phyloP scores from a whole-genome alignment of 352 stramenopile genomes.

The Globisporangium cylindrosporum region DNA sequence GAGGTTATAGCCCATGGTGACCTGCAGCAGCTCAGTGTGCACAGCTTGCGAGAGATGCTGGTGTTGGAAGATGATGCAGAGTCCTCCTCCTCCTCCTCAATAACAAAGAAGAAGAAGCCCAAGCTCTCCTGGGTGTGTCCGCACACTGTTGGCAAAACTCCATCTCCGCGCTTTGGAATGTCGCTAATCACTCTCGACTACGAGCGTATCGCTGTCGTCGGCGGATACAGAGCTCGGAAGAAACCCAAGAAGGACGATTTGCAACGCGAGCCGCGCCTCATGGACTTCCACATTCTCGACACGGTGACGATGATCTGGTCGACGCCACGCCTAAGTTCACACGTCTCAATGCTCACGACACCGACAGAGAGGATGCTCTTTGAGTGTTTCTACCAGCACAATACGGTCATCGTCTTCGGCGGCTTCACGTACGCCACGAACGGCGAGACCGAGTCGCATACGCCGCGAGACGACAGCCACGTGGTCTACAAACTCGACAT shows the following conservation, averaged over 20 bases:
- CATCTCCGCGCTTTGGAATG: slow-evolving; percentile 49
- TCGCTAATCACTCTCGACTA: slow-evolving; percentile 34
- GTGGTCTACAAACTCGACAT: slow-evolving; percentile 62
- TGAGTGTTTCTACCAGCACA: slow-evolving; percentile 39
- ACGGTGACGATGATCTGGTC: slow-evolving; percentile 48
- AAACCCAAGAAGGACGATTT: slow-evolving; percentile 8
- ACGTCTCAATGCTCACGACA: slow-evolving; percentile 26
- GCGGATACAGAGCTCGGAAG: slow-evolving; percentile 22
- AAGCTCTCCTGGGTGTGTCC: slow-evolving; percentile 34
- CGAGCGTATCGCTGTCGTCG: slow-evolving; percentile 41
- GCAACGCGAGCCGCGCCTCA: slow-evolving; percentile 14
- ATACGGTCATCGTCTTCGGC: slow-evolving; percentile 47
- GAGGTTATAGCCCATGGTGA: slow-evolving; percentile 49
- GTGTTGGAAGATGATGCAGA: neutral
- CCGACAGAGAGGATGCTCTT: slow-evolving; percentile 45
- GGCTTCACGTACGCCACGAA: slow-evolving; percentile 43
- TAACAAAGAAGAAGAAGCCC: slow-evolving; percentile 10
- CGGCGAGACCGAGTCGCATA: slow-evolving; percentile 39
- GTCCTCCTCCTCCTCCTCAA: neutral
- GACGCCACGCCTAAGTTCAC: slow-evolving; percentile 35
- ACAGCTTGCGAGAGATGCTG: neutral
- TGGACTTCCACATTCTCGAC: slow-evolving; percentile 55
- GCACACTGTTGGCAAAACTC: slow-evolving; percentile 47
- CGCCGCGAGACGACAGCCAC: slow-evolving; percentile 24
- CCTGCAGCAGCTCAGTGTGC: slow-evolving; percentile 33